These are phyloP conservation scores for Lentinula sp. DNA, from an alignment of 768 basidiomycete genomes.

Conservation along the genomic window DNA sequence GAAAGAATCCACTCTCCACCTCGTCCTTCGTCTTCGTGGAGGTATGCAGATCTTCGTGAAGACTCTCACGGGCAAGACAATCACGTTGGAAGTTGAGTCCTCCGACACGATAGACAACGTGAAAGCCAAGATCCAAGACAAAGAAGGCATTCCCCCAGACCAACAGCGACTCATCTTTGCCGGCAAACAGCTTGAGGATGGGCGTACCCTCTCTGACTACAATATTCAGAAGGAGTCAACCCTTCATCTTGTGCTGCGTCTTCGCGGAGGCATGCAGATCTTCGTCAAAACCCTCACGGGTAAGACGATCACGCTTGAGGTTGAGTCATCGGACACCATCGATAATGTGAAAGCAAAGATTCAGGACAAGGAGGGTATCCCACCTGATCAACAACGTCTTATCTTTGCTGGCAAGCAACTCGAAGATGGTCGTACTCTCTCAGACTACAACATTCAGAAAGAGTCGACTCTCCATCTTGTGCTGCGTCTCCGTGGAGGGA, in stretches of 20 bases:
- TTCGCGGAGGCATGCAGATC: slow-evolving; percentile 89
- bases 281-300: slow-evolving; percentile 86
- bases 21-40: slow-evolving; percentile 78
- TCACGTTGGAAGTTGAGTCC: slow-evolving; percentile 85
- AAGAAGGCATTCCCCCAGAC: slow-evolving; percentile 85
- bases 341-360: slow-evolving; percentile 86
- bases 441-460: slow-evolving; percentile 80
- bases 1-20: slow-evolving; percentile 91
- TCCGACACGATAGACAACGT: slow-evolving; percentile 87
- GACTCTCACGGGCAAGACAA: slow-evolving; percentile 85
- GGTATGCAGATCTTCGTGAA: slow-evolving; percentile 86
- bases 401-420: slow-evolving; percentile 94
- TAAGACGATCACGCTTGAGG: slow-evolving; percentile 90
- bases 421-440: slow-evolving; percentile 89
- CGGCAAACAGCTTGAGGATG: slow-evolving; percentile 89
- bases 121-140: slow-evolving; percentile 91
- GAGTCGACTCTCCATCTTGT: slow-evolving; percentile 76
- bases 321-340: slow-evolving; percentile 90
- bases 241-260: slow-evolving; percentile 75
- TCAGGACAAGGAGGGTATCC: slow-evolving; percentile 80
- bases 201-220: slow-evolving; percentile 85
- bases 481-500: slow-evolving; percentile 62
- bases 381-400: slow-evolving; percentile 82
- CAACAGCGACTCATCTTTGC: slow-evolving; percentile 91
- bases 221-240: slow-evolving; percentile 90